Evolutionary conservation across 2,329 filamentous ascomycete genomes (phyloP).

Genomic region (Pyrenochaeta sp.): DNA sequence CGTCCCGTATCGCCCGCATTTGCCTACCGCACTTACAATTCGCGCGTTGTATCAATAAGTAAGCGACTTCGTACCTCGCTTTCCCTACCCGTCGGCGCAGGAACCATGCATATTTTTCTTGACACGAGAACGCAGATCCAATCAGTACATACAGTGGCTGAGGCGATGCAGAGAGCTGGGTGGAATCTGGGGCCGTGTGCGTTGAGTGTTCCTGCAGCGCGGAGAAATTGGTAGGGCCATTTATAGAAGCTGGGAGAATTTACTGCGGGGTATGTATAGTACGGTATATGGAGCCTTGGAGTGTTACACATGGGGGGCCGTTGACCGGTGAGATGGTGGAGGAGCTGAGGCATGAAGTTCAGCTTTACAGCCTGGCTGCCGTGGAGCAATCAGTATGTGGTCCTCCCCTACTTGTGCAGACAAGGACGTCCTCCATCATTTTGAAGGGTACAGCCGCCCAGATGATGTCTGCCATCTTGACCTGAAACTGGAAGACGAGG

Average conservation of each 20-base stretch:
- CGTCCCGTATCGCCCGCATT: neutral
- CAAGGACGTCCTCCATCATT: neutral
- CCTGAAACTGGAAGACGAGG: neutral
- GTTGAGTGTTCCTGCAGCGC: conserved; percentile 1
- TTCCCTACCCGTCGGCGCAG: conserved; percentile 8
- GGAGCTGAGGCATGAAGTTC: neutral
- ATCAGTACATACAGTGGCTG: conserved; percentile 6
- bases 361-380: too few species aligned
- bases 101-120: neutral
- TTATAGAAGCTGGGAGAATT: neutral
- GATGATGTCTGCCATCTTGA: neutral
- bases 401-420: neutral
- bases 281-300: neutral
- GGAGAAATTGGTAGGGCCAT: neutral
- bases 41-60: neutral
- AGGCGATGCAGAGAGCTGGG: neutral
- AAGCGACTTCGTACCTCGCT: conserved; percentile 15
- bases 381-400: too few species aligned
- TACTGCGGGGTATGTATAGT: neutral
- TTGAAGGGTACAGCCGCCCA: neutral
- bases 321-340: neutral
- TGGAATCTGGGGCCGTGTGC: neutral
- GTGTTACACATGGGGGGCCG: neutral
- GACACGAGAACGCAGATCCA: conserved; percentile 3
- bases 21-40: neutral